Percentiles rank a stretch among this genome's conserved stretches.
These are phyloP conservation scores for Drechslera avenae DNA, from an alignment of 2,329 filamentous ascomycete genomes.

Conservation along the genomic window DNA sequence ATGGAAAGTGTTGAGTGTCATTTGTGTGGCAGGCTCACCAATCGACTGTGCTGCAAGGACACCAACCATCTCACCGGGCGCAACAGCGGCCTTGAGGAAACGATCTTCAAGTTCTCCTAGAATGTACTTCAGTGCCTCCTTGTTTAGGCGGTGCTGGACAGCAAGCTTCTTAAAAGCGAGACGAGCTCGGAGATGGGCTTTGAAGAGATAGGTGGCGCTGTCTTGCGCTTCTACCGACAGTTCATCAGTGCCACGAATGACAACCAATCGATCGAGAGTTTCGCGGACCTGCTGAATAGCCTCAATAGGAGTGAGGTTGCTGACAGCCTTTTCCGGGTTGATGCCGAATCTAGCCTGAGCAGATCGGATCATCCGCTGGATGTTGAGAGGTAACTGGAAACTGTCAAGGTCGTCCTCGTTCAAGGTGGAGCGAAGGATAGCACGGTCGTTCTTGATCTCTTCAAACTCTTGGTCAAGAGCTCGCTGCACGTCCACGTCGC, in stretches of 20 bases:
- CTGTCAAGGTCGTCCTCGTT: conserved; percentile 77
- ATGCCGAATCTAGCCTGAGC: conserved; percentile 91
- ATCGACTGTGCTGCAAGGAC: conserved; percentile 97
- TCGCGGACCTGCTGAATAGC: conserved; percentile 80
- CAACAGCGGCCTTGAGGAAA: conserved; percentile 84
- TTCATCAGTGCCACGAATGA: conserved; percentile 82
- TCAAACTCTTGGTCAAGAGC: conserved; percentile 90
- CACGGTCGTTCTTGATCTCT: conserved; percentile 73
- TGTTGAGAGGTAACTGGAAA: conserved; percentile 91
- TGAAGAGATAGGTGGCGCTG: conserved; percentile 89
- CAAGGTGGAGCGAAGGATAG: conserved; percentile 69
- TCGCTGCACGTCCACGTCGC: conserved; percentile 84
- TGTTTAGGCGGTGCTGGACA: conserved; percentile 82
- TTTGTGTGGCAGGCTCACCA: conserved; percentile 97
- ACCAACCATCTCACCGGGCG: conserved; percentile 97
- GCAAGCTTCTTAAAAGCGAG: conserved; percentile 93
- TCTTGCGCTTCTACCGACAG: conserved; percentile 86
- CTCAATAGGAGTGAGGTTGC: conserved; percentile 86
- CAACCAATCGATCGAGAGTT: conserved; percentile 75
- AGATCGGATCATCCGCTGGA: conserved; percentile 86
- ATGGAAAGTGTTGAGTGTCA: conserved; percentile 99
- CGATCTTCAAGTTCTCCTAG: conserved; percentile 87
- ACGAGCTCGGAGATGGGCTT: conserved; percentile 85
- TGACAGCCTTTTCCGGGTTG: conserved; percentile 75
- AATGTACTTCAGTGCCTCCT: conserved; percentile 89